Evolutionary conservation across 495 filamentous ascomycete species (phyloP), one percentile per base, ranked within the genome.

Genomic region (Aspergillus cavernicola): DNA sequence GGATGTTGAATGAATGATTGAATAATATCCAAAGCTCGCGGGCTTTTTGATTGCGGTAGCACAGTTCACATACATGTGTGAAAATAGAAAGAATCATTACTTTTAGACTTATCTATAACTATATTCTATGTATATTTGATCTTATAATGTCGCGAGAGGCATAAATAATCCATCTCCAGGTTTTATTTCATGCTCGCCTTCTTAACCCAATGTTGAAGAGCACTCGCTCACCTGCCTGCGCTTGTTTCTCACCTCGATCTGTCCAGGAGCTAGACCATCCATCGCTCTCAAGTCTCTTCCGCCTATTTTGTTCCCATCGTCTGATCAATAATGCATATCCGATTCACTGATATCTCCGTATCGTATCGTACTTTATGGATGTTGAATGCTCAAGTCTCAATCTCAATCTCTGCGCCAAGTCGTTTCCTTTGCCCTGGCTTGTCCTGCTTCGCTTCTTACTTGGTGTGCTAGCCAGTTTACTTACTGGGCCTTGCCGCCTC

Each of bases 401-500:
- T 35, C 26, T 11, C 29, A 9, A 24, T 11, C 18, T 8, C 7
- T 2, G 3, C 12, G 16, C 13, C 19, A 26, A 20, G 15, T 7
- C 6, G 6, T 28, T 28, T 19, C 16, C 6, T 35, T 9, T 18
- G 6, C 7, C 3, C 18, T 23, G 3, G 2, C 8, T 19, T n/a
- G n/a, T n/a, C n/a, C n/a, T n/a, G n/a, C n/a, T n/a, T 24, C 16
- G 9, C 42, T 40, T 13, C 15, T 20, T 39, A 12, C n/a, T 12
- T 4, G 35, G 43, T 6, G 24, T 12, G 29, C 11, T 29, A 38
- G 10, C 8, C 20, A 38, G 19, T 8, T 3, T 1, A 23, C 54
- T 65, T 71, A 77, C 58, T 66, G 67, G 50, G 57, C 57, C 66
- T 76, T 75, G 58, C 70, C 67, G 53, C 64, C 64, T 50, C 64